A percentile compares a stretch with the other conserved stretches of the same genome.
These are phyloP conservation scores for Neurospora discreta DNA, from an alignment of 495 filamentous ascomycete genomes.

Conservation along the genomic window DNA sequence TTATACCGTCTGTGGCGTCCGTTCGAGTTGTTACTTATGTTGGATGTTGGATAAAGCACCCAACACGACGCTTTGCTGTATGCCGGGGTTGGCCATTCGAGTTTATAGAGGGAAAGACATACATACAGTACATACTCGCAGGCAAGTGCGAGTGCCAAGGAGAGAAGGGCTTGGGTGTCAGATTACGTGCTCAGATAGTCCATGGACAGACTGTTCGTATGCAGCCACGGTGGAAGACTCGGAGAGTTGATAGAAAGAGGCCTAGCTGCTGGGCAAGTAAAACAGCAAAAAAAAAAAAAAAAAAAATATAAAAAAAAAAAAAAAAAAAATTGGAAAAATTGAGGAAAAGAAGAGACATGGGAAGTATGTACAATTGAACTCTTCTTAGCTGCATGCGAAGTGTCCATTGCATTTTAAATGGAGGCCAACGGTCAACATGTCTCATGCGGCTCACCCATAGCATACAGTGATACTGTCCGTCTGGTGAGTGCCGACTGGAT, in stretches of 20 bases:
- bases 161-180: background rate
- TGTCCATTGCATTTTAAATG: background rate
- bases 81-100: background rate
- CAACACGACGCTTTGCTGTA: no score
- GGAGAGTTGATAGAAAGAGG: background rate
- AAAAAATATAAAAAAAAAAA: background rate
- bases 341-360: background rate
- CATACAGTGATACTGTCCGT: background rate
- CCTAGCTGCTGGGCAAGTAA: background rate
- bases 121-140: background rate
- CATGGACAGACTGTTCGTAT: background rate
- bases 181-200: background rate
- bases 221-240: background rate
- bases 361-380: background rate
- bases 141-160: background rate
- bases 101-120: background rate
- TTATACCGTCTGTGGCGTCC: background rate
- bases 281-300: background rate
- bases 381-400: background rate
- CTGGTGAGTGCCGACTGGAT: background rate
- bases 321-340: background rate
- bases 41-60: background rate
- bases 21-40: background rate
- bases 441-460: background rate
- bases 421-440: background rate